phyloP scores from a whole-genome alignment of 805 yeast species.

The Pichia pseudocactophila region DNA sequence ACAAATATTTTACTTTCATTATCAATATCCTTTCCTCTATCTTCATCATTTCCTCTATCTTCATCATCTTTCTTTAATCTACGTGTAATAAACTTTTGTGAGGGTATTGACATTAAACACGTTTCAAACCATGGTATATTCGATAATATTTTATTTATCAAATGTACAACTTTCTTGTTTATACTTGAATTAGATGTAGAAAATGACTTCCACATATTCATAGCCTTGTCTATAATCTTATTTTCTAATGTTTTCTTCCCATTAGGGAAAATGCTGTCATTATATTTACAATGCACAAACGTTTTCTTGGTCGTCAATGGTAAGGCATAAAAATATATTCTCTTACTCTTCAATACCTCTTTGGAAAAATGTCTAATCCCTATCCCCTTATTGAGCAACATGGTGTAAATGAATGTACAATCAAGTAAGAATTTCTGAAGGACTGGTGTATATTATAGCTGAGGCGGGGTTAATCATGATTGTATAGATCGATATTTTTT shows the following conservation, averaged over 20 bases:
- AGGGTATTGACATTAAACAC: constrained; percentile 68
- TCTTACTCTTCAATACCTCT: not conserved
- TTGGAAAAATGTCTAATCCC: not conserved
- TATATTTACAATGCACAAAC: constrained; percentile 62
- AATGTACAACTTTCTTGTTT: constrained; percentile 50
- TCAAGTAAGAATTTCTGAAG: too few species aligned
- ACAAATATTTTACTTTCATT: constrained; percentile 5
- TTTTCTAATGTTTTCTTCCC: constrained; percentile 29
- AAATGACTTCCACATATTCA: constrained; percentile 55
- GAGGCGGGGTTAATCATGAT: too few species aligned
- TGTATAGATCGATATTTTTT: too few species aligned
- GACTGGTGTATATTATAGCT: too few species aligned
- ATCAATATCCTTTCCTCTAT: too few species aligned
- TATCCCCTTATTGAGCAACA: not conserved
- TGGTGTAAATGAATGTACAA: too few species aligned
- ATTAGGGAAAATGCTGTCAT: constrained; percentile 26
- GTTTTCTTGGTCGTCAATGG: constrained; percentile 61
- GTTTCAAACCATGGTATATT: constrained; percentile 75
- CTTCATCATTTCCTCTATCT: constrained; percentile 17
- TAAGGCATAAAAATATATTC: constrained; percentile 54
- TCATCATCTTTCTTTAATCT: constrained; percentile 30
- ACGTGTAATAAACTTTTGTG: constrained; percentile 48
- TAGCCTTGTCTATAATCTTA: constrained; percentile 39
- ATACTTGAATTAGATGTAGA: constrained; percentile 43
- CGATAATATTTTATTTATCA: constrained; percentile 44